Conservation (phyloP, 83 land plant genomes). For the Larix sibirica region DNA sequence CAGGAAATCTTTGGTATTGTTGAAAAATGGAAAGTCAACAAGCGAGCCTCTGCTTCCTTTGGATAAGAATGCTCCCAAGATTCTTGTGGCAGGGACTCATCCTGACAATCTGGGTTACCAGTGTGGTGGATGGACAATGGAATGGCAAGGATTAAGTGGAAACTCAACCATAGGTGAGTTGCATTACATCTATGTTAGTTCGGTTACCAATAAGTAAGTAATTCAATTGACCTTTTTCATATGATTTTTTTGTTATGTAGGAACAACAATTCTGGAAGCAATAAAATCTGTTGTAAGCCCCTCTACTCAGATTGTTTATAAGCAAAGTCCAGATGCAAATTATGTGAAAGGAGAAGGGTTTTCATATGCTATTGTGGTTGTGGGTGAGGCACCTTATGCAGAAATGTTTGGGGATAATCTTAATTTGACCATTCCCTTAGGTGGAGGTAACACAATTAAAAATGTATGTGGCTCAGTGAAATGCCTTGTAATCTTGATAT, state of each 20-base stretch:
- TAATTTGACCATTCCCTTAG: constrained; percentile 30
- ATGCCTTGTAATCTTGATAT: constrained; percentile 56
- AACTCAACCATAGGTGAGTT: neutral
- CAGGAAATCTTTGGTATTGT: constrained; percentile 63
- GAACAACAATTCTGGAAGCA: constrained; percentile 50
- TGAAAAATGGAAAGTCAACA: constrained; percentile 62
- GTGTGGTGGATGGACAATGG: neutral
- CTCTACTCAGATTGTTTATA: constrained; percentile 37
- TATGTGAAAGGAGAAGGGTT: constrained; percentile 33
- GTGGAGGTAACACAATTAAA: constrained; percentile 10
- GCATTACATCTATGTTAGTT: too few relatives aligned
- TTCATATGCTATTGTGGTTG: constrained; percentile 64
- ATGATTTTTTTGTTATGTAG: constrained; percentile 1
- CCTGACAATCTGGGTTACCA: constrained; percentile 56
- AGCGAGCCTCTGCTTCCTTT: constrained; percentile 55
- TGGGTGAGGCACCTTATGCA: constrained; percentile 59
- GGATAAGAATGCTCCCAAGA: constrained; percentile 37
- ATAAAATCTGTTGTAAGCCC: constrained; percentile 35
- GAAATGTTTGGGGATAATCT: constrained; percentile 42
- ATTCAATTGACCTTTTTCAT: too few relatives aligned
- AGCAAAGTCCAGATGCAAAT: constrained; percentile 35
- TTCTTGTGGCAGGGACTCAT: constrained; percentile 70
- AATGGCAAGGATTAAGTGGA: neutral
- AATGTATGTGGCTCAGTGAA: constrained; percentile 45
- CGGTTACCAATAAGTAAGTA: too few relatives aligned